Conservation (phyloP, 352 stramenopile genomes). For the Phytophthora cryptogea region DNA sequence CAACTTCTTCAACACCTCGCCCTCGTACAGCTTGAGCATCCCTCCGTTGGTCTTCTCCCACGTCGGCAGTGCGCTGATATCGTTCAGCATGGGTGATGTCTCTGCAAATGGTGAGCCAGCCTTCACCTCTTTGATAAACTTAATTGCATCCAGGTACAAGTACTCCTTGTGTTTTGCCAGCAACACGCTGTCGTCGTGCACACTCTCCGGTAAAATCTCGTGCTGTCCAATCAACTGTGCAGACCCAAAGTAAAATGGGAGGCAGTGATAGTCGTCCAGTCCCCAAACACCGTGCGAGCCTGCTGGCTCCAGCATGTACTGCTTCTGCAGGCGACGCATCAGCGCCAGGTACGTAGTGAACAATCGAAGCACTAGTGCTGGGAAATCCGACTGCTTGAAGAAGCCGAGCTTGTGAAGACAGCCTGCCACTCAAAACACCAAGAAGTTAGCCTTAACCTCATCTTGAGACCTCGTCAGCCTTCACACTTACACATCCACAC, state of each 20-base stretch:
- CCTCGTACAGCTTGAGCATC: slow-evolving; percentile 92
- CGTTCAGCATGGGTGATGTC: slow-evolving; percentile 93
- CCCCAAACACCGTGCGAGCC: slow-evolving; percentile 99
- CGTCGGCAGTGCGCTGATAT: slow-evolving; percentile 87
- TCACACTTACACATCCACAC: slow-evolving; percentile 90
- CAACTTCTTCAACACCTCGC: slow-evolving; percentile 98
- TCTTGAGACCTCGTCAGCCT: slow-evolving; percentile 4
- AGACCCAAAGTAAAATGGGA: slow-evolving; percentile 98
- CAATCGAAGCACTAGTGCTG: slow-evolving; percentile 87
- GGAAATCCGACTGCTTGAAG: slow-evolving; percentile 84
- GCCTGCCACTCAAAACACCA: slow-evolving; percentile 33
- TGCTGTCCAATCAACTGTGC: slow-evolving; percentile 92
- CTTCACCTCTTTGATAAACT: slow-evolving; percentile 93
- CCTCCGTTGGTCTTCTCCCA: slow-evolving; percentile 93
- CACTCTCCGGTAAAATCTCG: slow-evolving; percentile 66
- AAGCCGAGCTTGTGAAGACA: slow-evolving; percentile 92
- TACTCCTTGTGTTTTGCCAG: slow-evolving; percentile 73
- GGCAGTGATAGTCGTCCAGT: slow-evolving; percentile 99
- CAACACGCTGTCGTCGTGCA: slow-evolving; percentile 81
- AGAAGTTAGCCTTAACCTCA: slow-evolving; percentile 13
- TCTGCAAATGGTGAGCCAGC: slow-evolving; percentile 91
- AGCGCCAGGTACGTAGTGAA: slow-evolving; percentile 95
- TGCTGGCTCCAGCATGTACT: slow-evolving; percentile 98
- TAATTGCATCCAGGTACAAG: slow-evolving; percentile 93
- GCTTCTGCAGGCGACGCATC: slow-evolving; percentile 94